Percentiles rank a stretch among this genome's conserved stretches.
Conservation (phyloP, 1,284 basidiomycete species). For the Ceratobasidium sp. region DNA sequence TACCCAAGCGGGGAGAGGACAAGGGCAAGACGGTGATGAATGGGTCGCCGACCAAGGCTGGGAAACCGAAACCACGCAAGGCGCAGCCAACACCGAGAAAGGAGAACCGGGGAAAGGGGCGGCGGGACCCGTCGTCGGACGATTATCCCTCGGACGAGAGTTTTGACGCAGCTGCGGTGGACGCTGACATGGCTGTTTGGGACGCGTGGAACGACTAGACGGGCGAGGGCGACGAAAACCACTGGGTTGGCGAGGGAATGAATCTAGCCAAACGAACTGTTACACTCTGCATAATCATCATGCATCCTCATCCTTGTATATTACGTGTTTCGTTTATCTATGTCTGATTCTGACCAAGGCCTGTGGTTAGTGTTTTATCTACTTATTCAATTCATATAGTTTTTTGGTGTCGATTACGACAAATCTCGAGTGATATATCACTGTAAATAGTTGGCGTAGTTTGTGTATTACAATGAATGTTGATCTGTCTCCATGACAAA, state of each 20-base stretch:
- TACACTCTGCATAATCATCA: not conserved
- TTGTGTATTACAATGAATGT: no score
- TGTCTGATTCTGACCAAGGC: not conserved
- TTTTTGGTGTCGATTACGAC: not conserved
- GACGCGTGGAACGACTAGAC: not conserved
- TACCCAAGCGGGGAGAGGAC: not conserved
- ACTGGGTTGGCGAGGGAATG: not conserved
- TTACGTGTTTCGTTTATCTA: not conserved
- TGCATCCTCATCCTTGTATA: not conserved
- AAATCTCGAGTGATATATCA: no score
- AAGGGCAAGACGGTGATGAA: not conserved
- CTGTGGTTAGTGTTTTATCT: no score
- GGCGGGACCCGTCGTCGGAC: not conserved
- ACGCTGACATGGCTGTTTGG: constrained; percentile 27
- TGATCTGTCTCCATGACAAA: no score
- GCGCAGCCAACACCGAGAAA: not conserved
- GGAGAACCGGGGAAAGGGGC: not conserved
- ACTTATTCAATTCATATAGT: constrained; percentile 1
- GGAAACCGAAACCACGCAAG: not conserved
- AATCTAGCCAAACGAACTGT: not conserved
- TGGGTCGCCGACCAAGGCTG: not conserved
- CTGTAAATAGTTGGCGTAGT: no score
- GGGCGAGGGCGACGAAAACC: not conserved
- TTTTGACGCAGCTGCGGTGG: constrained; percentile 4
- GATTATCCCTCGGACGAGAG: not conserved